These are phyloP conservation scores for Kluyveromyces sp. DNA, from an alignment of 1,139 yeast genomes.

Conservation along the genomic window DNA sequence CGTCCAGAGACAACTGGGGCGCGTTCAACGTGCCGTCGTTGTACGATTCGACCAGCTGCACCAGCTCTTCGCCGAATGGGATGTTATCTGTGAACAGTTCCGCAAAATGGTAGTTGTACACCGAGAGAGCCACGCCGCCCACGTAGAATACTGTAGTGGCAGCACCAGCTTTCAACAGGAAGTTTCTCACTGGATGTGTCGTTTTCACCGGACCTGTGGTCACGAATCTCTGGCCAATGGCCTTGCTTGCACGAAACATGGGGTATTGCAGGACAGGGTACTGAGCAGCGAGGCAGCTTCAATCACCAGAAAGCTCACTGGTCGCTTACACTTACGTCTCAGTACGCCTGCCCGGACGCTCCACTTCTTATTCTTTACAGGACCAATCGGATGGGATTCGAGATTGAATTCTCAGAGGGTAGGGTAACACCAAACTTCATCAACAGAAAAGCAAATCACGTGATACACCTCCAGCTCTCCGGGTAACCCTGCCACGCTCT, in stretches of 20 bases:
- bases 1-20: conserved; percentile 27
- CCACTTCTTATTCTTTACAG: no score
- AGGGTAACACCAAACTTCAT: no score
- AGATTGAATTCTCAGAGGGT: no score
- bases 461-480: no score
- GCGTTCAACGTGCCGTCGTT: conserved; percentile 19
- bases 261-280: not conserved
- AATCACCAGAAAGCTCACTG: no score
- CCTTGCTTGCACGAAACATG: conserved; percentile 2
- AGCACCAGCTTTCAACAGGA: conserved; percentile 33
- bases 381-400: no score
- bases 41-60: conserved; percentile 43
- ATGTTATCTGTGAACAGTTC: conserved; percentile 50
- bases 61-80: conserved; percentile 51
- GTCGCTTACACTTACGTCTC: no score
- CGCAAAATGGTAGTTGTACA: conserved; percentile 39
- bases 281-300: no score
- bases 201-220: conserved; percentile 13
- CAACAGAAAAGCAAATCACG: no score
- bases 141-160: conserved; percentile 37
- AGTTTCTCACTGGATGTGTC: conserved; percentile 31
- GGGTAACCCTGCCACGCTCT: no score
- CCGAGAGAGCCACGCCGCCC: conserved; percentile 40
- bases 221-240: conserved; percentile 4
- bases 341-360: no score